Evolutionary conservation across 148 eudicot genomes (phyloP).

Genomic region (Cornus florida): DNA sequence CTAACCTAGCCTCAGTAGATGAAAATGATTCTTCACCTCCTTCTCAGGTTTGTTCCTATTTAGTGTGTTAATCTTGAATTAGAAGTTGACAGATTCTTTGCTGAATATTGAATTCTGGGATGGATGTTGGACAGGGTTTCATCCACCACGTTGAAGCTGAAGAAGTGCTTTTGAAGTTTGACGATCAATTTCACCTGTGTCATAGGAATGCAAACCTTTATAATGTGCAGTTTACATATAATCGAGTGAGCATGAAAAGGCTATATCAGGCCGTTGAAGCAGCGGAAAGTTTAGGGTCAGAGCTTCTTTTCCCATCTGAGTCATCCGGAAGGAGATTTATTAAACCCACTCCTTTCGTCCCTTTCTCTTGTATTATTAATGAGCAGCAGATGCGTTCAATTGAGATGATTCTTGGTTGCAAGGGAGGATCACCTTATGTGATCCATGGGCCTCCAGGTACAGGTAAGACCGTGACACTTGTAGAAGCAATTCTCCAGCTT

Average conservation of each 20-base stretch:
- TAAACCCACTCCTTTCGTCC: slow-evolving; percentile 30
- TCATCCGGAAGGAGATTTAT: slow-evolving; percentile 39
- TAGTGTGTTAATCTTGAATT: background rate
- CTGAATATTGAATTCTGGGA: slow-evolving; percentile 3
- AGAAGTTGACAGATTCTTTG: background rate
- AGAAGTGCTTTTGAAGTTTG: slow-evolving; percentile 67
- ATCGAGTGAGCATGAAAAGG: slow-evolving; percentile 61
- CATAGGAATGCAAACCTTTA: slow-evolving; percentile 45
- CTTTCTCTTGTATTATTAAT: slow-evolving; percentile 57
- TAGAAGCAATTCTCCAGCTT: slow-evolving; percentile 77
- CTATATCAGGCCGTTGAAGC: slow-evolving; percentile 78
- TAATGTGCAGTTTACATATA: slow-evolving; percentile 72
- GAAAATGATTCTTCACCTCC: slow-evolving; percentile 17
- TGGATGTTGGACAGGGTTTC: slow-evolving; percentile 56
- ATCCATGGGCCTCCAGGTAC: slow-evolving; percentile 98
- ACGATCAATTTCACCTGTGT: slow-evolving; percentile 42
- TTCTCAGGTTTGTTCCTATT: slow-evolving; percentile 53
- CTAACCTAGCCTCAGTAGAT: slow-evolving; percentile 39
- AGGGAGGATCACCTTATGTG: slow-evolving; percentile 77
- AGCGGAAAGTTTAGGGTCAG: slow-evolving; percentile 41
- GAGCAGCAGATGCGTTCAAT: slow-evolving; percentile 69
- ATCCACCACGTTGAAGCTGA: slow-evolving; percentile 94
- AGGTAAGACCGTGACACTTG: slow-evolving; percentile 83
- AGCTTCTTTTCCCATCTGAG: slow-evolving; percentile 59
- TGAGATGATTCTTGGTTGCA: slow-evolving; percentile 64